Base-by-base conservation (phyloP, 2,329 filamentous ascomycete species). In the Pestalotiopsis sp. region DNA sequence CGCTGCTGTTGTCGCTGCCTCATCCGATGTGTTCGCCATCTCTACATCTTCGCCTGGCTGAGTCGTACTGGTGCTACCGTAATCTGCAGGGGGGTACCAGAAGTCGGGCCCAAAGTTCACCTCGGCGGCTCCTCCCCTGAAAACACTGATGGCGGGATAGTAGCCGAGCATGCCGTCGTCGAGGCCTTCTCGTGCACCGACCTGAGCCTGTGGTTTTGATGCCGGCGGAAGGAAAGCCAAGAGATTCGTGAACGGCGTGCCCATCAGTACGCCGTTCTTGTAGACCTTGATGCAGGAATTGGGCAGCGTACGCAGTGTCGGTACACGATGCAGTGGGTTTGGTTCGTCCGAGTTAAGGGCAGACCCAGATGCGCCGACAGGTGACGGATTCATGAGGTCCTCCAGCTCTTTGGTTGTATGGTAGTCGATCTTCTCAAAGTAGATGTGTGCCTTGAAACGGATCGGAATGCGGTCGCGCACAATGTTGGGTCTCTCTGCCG, bases 111-210 rank as follows among this genome's bases (percentile, higher is more conserved):
- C 95, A 77, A 99, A 98, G 80, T 98, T 98, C 75, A 95, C 91
- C 79, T 98, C 93, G 17, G 93, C 95, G 1, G 95, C 92, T 27
- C 95, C 96, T 66, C 95, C 95, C 59, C 93, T 91, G 82, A 98
- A 98, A 25, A 96, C 92, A 74, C 94, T 96, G 23, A 99, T 90
- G 25, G 95, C 93, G 1, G 96, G 96, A 77, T 97, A 97, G 82
- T 99, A 99, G 12, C 96, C 97, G 1, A 98, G 88, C 86, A 96
- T 93, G 45, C 95, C 96, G 76, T 99, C 96, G 77, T 99, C 96
- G 70, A 97, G 90, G 36, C 94, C 94, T 70, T 96, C 92, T 64
- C 96, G 86, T 20, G 93, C 94, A 13, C 93, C 93, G 57, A 92
- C 87, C 71, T 92, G 90, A 5, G 87, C 83, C 69, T 90, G 88